Evolutionary conservation across 116 monocot species (phyloP).

Genomic region (Papilionanthe hybrid): DNA sequence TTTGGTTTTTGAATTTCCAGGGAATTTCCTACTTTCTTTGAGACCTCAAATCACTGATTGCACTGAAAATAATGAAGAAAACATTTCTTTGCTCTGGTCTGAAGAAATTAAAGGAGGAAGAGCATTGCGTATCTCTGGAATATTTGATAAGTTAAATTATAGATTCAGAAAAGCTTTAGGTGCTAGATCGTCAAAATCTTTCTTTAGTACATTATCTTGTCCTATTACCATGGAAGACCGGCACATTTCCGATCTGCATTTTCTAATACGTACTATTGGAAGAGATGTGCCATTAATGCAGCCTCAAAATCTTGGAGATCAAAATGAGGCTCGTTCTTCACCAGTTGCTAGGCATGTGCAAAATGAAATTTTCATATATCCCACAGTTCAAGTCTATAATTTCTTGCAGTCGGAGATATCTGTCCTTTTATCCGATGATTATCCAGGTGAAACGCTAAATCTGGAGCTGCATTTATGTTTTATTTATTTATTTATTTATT

Average conservation of each 20-base stretch:
- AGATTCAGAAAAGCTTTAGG: slow-evolving; percentile 62
- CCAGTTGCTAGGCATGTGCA: slow-evolving; percentile 56
- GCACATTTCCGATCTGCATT: slow-evolving; percentile 47
- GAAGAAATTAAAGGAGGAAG: slow-evolving; percentile 70
- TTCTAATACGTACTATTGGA: slow-evolving; percentile 55
- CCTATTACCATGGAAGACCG: slow-evolving; percentile 38
- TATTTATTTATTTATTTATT: neutral
- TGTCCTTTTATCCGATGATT: slow-evolving; percentile 48
- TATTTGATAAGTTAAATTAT: slow-evolving; percentile 73
- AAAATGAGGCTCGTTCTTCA: slow-evolving; percentile 21
- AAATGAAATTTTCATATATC: slow-evolving; percentile 79
- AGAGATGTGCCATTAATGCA: slow-evolving; percentile 77
- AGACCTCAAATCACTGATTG: slow-evolving; percentile 51
- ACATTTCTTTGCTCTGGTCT: slow-evolving; percentile 58
- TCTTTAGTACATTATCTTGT: slow-evolving; percentile 58
- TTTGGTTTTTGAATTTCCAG: slow-evolving; percentile 29
- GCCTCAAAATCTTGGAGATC: slow-evolving; percentile 17
- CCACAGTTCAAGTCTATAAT: slow-evolving; percentile 70
- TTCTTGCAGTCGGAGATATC: slow-evolving; percentile 59
- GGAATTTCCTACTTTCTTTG: slow-evolving; percentile 74
- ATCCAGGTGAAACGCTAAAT: slow-evolving; percentile 47
- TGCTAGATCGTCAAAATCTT: slow-evolving; percentile 50
- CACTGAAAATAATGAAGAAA: slow-evolving; percentile 13
- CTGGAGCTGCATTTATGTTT: neutral
- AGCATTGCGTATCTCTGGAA: slow-evolving; percentile 60